Conservation (phyloP, 2,329 filamentous ascomycete species). For the Paraphaeosphaeria sporulosa region DNA sequence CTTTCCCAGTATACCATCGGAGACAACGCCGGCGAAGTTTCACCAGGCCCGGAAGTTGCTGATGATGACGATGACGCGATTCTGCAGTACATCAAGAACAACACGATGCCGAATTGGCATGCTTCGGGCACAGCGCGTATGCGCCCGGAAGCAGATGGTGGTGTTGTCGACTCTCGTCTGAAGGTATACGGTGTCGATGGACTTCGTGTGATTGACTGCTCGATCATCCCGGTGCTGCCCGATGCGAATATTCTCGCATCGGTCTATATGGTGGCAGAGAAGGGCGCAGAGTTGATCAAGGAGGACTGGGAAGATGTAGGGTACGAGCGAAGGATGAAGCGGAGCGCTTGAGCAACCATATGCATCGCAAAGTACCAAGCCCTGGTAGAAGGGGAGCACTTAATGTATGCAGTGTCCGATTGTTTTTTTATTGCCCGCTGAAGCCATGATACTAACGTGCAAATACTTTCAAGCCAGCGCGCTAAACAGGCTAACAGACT, state of each 20-base stretch:
- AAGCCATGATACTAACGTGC: background rate
- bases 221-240: conserved; percentile 36
- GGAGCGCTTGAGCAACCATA: background rate
- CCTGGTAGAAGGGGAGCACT: too few relatives aligned
- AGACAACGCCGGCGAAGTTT: conserved; percentile 26
- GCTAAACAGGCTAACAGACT: background rate
- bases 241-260: conserved; percentile 30
- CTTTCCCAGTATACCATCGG: conserved; percentile 24
- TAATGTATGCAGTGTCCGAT: background rate
- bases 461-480: background rate
- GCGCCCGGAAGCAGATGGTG: conserved; percentile 37
- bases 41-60: conserved; percentile 26
- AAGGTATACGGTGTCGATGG: conserved; percentile 43
- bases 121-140: conserved; percentile 46
- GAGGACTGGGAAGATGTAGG: conserved; percentile 24
- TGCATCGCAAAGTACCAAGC: background rate
- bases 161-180: conserved; percentile 40
- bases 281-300: conserved; percentile 37
- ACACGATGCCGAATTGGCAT: conserved; percentile 36
- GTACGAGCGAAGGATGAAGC: conserved; percentile 8
- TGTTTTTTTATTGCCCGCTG: background rate
- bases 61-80: conserved; percentile 30
- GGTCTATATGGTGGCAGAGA: conserved; percentile 38
- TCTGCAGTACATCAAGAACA: conserved; percentile 27
- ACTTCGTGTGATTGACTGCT: conserved; percentile 44